Evolutionary conservation across 768 basidiomycete species (phyloP), one percentile per base, ranked within the genome.

Genomic region (Steccherinum ochraceum): DNA sequence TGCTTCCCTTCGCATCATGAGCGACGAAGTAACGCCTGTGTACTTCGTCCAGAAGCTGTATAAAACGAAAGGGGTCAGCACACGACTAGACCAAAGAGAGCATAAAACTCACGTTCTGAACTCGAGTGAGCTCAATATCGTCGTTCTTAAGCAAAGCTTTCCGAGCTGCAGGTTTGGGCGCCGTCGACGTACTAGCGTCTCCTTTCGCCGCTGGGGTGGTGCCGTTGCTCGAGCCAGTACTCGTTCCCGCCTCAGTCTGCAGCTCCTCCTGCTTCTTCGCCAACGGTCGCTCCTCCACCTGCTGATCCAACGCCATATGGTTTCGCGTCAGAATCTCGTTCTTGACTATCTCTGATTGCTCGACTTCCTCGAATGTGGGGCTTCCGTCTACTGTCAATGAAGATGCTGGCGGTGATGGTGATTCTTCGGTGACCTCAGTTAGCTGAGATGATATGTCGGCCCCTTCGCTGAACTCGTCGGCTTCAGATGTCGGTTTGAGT

Each of bases 81-180:
- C 7, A 35, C 7, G 43, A 49, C 3, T 40, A 43, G 53, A 12
- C 26, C 43, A n/a, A 42, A 54, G 39, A 26, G n/a, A 35, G 13
- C 40, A 39, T 13, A n/a, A 55, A 42, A 56, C 79, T 49, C 59
- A 93, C 93, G 69, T 75, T 78, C 52, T 79, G 76, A n/a, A 99
- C 73, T 40, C 95, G 74, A 10, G 72, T 70, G 41, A 99, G 73
- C 70, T 99, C 95, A 21, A 65, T 62, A 63, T 98, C 95, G 54
- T 94, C 82, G 52, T 93, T 89, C 69, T 86, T 93, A 46, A 98
- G 68, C 25, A 97, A 65, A 0, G 92, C 89, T 63, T 86, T 90
- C 51, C 77, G 78, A 16, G 71, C 70, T 21, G 61, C 61, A 3
- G 65, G 21, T 12, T 46, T 45, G n/a, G 55, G 64, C 45, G 70